Percentiles rank a stretch among this genome's conserved stretches.
Evolutionary conservation across 1,284 basidiomycete species (phyloP).

Genomic region (Fomitopsis pinicola): DNA sequence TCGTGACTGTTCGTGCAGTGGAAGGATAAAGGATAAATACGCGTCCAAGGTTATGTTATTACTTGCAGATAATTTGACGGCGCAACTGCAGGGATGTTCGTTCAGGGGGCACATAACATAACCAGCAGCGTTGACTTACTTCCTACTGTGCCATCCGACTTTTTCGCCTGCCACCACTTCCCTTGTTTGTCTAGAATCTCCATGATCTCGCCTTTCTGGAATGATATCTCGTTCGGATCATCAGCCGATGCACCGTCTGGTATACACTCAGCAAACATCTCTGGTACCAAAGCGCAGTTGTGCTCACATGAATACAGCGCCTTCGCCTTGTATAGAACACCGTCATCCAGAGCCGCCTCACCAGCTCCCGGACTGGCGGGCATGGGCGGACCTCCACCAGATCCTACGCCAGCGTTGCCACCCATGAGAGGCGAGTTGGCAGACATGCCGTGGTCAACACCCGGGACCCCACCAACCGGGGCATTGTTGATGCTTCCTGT

Average conservation of each 20-base stretch:
- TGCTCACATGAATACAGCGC: conserved; percentile 83
- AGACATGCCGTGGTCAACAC: conserved; percentile 41
- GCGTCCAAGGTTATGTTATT: conserved; percentile 43
- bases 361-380: conserved; percentile 16
- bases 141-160: conserved; percentile 77
- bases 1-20: conserved; percentile 17
- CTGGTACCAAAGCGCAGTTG: not conserved
- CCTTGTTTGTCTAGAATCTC: conserved; percentile 93
- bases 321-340: conserved; percentile 64
- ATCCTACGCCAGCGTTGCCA: conserved; percentile 48
- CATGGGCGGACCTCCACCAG: conserved; percentile 30
- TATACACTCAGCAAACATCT: conserved; percentile 2
- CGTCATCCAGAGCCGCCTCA: conserved; percentile 16
- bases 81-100: conserved; percentile 46
- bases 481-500: conserved; percentile 35
- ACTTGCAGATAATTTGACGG: conserved; percentile 81
- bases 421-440: conserved; percentile 63
- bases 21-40: conserved; percentile 1
- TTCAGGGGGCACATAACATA: conserved; percentile 8
- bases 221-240: conserved; percentile 96
- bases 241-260: conserved; percentile 88
- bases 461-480: conserved; percentile 35
- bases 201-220: conserved; percentile 89
- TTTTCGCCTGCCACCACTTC: conserved; percentile 96
- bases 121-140: conserved; percentile 47